Evolutionary conservation across 2,329 filamentous ascomycete genomes (phyloP), one percentile per base, ranked within the genome.

Genomic region (Epicoccum sorghinum): DNA sequence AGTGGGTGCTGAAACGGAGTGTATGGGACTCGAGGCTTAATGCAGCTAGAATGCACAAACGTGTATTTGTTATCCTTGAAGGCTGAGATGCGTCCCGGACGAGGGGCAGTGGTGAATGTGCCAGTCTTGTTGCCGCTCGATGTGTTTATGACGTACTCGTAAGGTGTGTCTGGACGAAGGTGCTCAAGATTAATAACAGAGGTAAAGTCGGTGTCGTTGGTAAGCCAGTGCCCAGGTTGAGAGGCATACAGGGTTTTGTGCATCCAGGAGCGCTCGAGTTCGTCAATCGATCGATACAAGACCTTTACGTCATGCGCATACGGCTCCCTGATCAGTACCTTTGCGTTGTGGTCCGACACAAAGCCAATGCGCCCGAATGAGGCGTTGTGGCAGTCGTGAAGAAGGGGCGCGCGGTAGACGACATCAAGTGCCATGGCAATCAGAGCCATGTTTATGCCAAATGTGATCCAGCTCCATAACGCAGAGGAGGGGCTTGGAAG

Each of bases 1-100:
- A 98, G 81, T 0, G 93, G 86, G 69, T 97, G 91, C 35, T 91
- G 85, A n/a, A 92, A 75, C 0, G 91, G 89, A 38, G 84, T 90
- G 75, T 99, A 99, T 0, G 95, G 95, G 51, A 98, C 91, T 14
- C 91, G 89, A 9, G 89, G 89, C 65, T 97, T 90, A 67, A 98
- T 91, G 75, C 95, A 99, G 37, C 91, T 96, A 0, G 91, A 95
- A 3, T 93, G 91, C 7, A 98, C 77, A 71, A 99, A 99, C 0
- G 91, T 96, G 65, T 96, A 93, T 52, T 86, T 87, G 36, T 87
- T 88, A 44, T 86, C 82, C 38, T 82, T 82, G 13, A 81, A 77
- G 6, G 60, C 54, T 0, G 86, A 83, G 59, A 84, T 81, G 1
- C 83, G 80, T 9, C 92, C 91, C 0, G 86, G 78, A 32, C 81